Conservation (phyloP, 257 asterid species). For the Gentiana dahurica region DNA sequence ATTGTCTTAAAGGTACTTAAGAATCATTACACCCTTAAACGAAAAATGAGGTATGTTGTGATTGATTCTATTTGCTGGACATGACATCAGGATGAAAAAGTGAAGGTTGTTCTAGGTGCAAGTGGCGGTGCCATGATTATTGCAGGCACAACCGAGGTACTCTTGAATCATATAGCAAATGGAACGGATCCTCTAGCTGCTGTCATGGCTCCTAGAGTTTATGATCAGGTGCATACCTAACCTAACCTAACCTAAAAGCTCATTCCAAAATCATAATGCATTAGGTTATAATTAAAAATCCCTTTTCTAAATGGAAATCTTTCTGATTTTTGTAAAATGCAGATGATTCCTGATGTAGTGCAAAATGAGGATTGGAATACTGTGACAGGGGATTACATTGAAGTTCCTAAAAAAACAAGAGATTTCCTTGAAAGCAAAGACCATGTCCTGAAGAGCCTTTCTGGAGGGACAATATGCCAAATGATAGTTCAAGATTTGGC, state of each 20-base stretch:
- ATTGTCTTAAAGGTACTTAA: conserved; percentile 42
- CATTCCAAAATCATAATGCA: too few relatives aligned
- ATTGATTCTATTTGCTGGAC: background rate
- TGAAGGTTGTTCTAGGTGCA: conserved; percentile 58
- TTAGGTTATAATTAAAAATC: too few relatives aligned
- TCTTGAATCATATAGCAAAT: conserved; percentile 38
- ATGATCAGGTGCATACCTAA: conserved; percentile 36
- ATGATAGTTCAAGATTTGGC: conserved; percentile 35
- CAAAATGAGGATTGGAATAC: conserved; percentile 62
- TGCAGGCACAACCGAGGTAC: conserved; percentile 39
- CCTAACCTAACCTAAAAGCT: too few relatives aligned
- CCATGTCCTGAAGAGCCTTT: conserved; percentile 33
- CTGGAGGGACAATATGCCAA: conserved; percentile 54
- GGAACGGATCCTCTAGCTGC: conserved; percentile 59
- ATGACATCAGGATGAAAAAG: conserved; percentile 20
- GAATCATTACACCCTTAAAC: too few relatives aligned
- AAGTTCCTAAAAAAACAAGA: conserved; percentile 29
- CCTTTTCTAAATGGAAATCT: too few relatives aligned
- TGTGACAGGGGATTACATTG: conserved; percentile 46
- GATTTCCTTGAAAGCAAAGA: conserved; percentile 32
- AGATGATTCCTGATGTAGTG: conserved; percentile 49
- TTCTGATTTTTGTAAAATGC: background rate
- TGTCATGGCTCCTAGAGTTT: conserved; percentile 54
- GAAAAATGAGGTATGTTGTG: background rate
- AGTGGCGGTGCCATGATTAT: conserved; percentile 54